Base-by-base conservation (phyloP, 2,329 filamentous ascomycete species). In the Fusarium temperatum region DNA sequence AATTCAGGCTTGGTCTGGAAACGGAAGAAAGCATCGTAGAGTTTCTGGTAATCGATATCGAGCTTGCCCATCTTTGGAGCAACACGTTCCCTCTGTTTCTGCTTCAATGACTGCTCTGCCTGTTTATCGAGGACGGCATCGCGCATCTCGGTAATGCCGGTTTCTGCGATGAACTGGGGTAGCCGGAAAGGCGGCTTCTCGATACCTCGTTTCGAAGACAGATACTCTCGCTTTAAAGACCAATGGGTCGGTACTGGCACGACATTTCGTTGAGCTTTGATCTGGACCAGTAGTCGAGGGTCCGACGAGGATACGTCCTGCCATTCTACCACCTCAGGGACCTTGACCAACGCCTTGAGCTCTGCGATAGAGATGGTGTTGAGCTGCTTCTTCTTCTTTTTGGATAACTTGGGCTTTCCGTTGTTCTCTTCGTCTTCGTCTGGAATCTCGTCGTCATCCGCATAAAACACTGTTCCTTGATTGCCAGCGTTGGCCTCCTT, bases 1-100 rank as follows among this genome's bases (percentile, higher is more conserved):
- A 99, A 85, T 77, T 95, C 92, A 1, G 96, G 96, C 84, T 99
- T 99, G 45, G 94, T 97, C 84, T 99, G 96, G 81, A 98, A 97
- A 68, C 95, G 91, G 87, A 99, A 99, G 86, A 99, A 99, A 8
- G 96, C 96, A 81, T 98, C 96, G 84, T 98, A 98, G 62, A 98
- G 90, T 82, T 96, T 98, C 81, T 98, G 94, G 82, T 99, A 99
- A 83, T 99, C 96, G 76, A 99, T 98, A 82, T 99, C 96, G 57
- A 99, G 88, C 82, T 96, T 97, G 71, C 96, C 96, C 89, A 98
- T 96, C 84, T 98, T 98, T 35, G 95, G 95, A 72, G 95, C 92
- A 18, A 99, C 96, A 51, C 96, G 89, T 83, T 98, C 96, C 55
- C 96, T 90, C 84, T 98, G 95, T 83, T 97, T 98, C 82, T 98